Evolutionary conservation across 805 yeast genomes (phyloP).

Genomic region (Lachancea meyersii): DNA sequence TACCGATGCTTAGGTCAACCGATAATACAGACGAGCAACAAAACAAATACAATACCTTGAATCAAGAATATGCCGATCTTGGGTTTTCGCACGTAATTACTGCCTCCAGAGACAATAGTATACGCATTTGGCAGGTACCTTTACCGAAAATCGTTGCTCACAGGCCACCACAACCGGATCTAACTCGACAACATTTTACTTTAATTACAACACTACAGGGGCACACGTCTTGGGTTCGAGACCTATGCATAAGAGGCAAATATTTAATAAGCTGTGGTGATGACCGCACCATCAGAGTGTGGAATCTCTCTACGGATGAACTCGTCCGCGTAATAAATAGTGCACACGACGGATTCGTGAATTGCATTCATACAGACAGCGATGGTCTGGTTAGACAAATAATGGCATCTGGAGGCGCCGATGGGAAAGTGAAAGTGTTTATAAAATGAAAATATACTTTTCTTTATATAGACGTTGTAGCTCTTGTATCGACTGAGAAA

Average conservation of each 20-base stretch:
- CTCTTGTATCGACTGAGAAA: neutral
- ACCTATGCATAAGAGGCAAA: conserved; percentile 64
- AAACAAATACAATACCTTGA: conserved; percentile 13
- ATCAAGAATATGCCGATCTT: conserved; percentile 30
- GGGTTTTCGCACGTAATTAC: conserved; percentile 70
- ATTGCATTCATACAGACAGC: conserved; percentile 37
- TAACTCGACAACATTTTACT: conserved; percentile 55
- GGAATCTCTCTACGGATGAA: conserved; percentile 59
- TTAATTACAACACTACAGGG: conserved; percentile 55
- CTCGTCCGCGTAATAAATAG: conserved; percentile 48
- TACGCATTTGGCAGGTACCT: conserved; percentile 75
- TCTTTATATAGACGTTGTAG: neutral
- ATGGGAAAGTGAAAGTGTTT: conserved; percentile 21
- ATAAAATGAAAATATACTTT: conserved; percentile 12
- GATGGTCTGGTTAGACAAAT: conserved; percentile 20
- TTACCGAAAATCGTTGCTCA: conserved; percentile 53
- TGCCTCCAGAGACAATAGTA: conserved; percentile 70
- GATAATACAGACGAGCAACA: conserved; percentile 30
- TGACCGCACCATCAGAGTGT: conserved; percentile 66
- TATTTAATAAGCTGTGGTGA: conserved; percentile 74
- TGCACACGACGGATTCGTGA: conserved; percentile 73
- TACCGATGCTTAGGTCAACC: conserved; percentile 45
- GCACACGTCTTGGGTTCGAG: conserved; percentile 83
- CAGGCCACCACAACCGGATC: conserved; percentile 47
- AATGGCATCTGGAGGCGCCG: conserved; percentile 21